A percentile compares a stretch with the other conserved stretches of the same genome.
Evolutionary conservation across 805 yeast genomes (phyloP).

Genomic region (Komagataella kurtzmanii): DNA sequence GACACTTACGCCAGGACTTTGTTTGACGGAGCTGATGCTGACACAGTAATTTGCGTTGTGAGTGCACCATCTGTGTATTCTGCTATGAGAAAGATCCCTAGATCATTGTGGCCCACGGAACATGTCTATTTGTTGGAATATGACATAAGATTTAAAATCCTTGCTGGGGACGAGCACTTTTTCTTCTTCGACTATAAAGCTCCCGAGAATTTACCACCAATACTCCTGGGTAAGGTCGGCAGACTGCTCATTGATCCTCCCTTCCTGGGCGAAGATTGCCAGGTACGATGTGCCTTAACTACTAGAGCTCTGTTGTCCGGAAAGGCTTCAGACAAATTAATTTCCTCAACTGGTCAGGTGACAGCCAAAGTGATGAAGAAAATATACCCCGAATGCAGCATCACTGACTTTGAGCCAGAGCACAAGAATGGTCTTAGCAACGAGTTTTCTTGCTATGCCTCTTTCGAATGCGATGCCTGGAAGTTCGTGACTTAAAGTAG

Average conservation of each 20-base stretch:
- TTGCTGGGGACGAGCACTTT: conserved; percentile 59
- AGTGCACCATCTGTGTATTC: conserved; percentile 92
- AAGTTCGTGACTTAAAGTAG: conserved; percentile 18
- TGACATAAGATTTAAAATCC: conserved; percentile 61
- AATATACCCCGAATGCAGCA: conserved; percentile 48
- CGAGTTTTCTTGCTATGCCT: conserved; percentile 79
- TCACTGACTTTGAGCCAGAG: conserved; percentile 63
- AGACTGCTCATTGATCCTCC: conserved; percentile 81
- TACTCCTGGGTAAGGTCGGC: conserved; percentile 49
- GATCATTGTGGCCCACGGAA: conserved; percentile 42
- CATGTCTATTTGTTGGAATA: conserved; percentile 67
- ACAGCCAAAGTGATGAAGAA: conserved; percentile 52
- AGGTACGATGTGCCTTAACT: conserved; percentile 47
- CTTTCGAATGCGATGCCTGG: conserved; percentile 62
- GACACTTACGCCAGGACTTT: conserved; percentile 53
- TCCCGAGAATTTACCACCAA: conserved; percentile 49
- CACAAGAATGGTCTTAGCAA: conserved; percentile 80
- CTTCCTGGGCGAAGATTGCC: conserved; percentile 72
- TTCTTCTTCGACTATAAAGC: conserved; percentile 62
- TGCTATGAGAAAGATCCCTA: conserved; percentile 47
- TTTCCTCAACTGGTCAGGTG: conserved; percentile 86
- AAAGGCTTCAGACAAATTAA: conserved; percentile 26
- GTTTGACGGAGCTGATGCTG: conserved; percentile 61
- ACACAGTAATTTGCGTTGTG: conserved; percentile 61
- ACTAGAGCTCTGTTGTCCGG: conserved; percentile 43